Percentiles rank a stretch among this genome's conserved stretches.
These are phyloP conservation scores for Penicillium expansum DNA, from an alignment of 2,329 filamentous ascomycete genomes.

Conservation along the genomic window DNA sequence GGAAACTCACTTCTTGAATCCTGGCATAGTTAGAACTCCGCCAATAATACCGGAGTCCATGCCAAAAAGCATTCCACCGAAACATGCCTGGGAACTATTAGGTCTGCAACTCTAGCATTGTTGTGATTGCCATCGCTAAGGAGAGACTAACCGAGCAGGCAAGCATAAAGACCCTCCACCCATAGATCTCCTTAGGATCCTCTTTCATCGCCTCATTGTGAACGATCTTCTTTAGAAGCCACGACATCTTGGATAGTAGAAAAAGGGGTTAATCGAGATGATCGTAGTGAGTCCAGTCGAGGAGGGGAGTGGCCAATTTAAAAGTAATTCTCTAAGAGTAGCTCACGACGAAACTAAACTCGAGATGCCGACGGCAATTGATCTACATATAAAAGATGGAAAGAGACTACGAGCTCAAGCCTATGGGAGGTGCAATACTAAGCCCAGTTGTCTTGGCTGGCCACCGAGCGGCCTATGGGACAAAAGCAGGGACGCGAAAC, in stretches of 20 bases:
- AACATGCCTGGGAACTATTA: slow-evolving; percentile 51
- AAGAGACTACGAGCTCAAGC: background rate
- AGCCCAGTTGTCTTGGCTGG: slow-evolving; percentile 8
- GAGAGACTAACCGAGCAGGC: slow-evolving; percentile 53
- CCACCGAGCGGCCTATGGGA: slow-evolving; percentile 9
- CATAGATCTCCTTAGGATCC: slow-evolving; percentile 67
- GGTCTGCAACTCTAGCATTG: background rate
- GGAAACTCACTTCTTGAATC: slow-evolving; percentile 52
- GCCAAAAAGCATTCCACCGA: slow-evolving; percentile 67
- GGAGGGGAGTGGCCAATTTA: slow-evolving; percentile 6
- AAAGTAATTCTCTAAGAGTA: background rate
- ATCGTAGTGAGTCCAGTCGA: slow-evolving; percentile 16
- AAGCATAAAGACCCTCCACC: slow-evolving; percentile 65
- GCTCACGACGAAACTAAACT: background rate
- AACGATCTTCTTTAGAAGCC: slow-evolving; percentile 56
- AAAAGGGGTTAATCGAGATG: slow-evolving; percentile 11
- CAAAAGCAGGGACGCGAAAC: background rate
- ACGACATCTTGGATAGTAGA: slow-evolving; percentile 34
- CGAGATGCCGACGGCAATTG: slow-evolving; percentile 10
- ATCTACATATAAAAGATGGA: background rate
- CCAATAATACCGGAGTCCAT: slow-evolving; percentile 67
- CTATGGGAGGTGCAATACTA: slow-evolving; percentile 7
- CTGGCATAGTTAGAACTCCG: slow-evolving; percentile 61
- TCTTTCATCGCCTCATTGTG: slow-evolving; percentile 69
- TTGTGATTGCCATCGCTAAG: background rate